These are phyloP conservation scores for Mucor plumbeus DNA, from an alignment of 371 early-diverging fungal genomes.

Conservation along the genomic window DNA sequence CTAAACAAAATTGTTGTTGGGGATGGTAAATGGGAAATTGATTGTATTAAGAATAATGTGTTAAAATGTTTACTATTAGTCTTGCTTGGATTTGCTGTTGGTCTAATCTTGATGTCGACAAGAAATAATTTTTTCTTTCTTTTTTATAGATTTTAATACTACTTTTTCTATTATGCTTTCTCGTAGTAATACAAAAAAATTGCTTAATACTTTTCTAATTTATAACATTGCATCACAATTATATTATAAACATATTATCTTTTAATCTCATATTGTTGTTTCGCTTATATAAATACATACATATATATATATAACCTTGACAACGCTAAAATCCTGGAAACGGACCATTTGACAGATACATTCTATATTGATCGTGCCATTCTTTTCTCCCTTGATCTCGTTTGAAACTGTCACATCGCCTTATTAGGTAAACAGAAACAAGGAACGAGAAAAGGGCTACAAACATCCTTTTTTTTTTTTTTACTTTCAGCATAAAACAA, in stretches of 20 bases:
- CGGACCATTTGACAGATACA: conserved; percentile 5
- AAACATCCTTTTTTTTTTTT: background rate
- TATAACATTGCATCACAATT: background rate
- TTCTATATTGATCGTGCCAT: conserved; percentile 1
- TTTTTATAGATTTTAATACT: too few relatives aligned
- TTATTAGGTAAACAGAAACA: background rate
- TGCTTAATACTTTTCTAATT: background rate
- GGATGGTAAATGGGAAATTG: background rate
- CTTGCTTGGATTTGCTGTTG: conserved; percentile 8
- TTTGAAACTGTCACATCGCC: conserved; percentile 8
- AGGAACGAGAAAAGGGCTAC: background rate
- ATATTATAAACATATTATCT: background rate
- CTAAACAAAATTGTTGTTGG: background rate
- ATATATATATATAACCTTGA: too few relatives aligned
- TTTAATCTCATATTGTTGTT: background rate
- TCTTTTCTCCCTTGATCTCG: background rate
- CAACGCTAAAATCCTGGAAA: background rate
- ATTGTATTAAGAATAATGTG: too few relatives aligned
- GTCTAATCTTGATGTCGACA: background rate
- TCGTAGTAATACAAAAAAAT: background rate
- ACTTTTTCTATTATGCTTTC: too few relatives aligned
- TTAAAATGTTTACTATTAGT: background rate
- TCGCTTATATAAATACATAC: too few relatives aligned
- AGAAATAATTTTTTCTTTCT: background rate
- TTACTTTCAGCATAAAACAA: too few relatives aligned